Conservation (phyloP, 1,284 basidiomycete species). For the Cryptococcus jaspeensis region DNA sequence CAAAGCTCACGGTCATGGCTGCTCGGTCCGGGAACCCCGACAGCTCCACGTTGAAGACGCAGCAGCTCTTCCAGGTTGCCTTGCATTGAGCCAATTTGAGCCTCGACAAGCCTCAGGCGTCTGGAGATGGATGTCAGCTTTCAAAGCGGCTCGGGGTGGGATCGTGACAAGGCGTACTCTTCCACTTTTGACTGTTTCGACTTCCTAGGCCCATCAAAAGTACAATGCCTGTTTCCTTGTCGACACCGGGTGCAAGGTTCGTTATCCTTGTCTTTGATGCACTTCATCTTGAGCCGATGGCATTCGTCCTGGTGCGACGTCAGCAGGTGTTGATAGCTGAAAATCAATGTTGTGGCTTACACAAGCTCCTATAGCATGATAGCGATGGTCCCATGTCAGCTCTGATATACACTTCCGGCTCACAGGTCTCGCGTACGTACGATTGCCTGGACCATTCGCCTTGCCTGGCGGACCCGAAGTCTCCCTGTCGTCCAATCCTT, state of each 20-base stretch:
- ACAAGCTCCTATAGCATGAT: slow-evolving; percentile 9
- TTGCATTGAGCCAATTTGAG: slow-evolving; percentile 74
- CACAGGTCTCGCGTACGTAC: neutral
- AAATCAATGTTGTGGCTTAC: neutral
- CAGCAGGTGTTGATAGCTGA: too few species aligned
- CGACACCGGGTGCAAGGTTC: slow-evolving; percentile 87
- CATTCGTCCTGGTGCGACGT: slow-evolving; percentile 34
- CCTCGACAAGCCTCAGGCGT: slow-evolving; percentile 78
- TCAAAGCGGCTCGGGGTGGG: neutral
- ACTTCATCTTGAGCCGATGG: slow-evolving; percentile 58
- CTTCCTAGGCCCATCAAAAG: slow-evolving; percentile 87
- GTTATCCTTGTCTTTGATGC: slow-evolving; percentile 66
- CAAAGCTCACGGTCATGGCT: slow-evolving; percentile 57
- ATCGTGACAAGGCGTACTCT: slow-evolving; percentile 61
- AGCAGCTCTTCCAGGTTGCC: slow-evolving; percentile 74
- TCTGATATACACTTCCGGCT: too few species aligned
- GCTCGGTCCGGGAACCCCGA: slow-evolving; percentile 32
- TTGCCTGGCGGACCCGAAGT: too few species aligned
- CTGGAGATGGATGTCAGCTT: slow-evolving; percentile 51
- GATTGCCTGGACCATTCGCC: too few species aligned
- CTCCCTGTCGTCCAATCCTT: too few species aligned
- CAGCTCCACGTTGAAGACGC: slow-evolving; percentile 58
- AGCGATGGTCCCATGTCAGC: too few species aligned
- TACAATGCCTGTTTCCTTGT: slow-evolving; percentile 75
- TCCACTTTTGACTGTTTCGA: slow-evolving; percentile 66